These are phyloP conservation scores for Ophiocordyceps robertsii DNA, from an alignment of 2,329 filamentous ascomycete species.

Conservation along the genomic window DNA sequence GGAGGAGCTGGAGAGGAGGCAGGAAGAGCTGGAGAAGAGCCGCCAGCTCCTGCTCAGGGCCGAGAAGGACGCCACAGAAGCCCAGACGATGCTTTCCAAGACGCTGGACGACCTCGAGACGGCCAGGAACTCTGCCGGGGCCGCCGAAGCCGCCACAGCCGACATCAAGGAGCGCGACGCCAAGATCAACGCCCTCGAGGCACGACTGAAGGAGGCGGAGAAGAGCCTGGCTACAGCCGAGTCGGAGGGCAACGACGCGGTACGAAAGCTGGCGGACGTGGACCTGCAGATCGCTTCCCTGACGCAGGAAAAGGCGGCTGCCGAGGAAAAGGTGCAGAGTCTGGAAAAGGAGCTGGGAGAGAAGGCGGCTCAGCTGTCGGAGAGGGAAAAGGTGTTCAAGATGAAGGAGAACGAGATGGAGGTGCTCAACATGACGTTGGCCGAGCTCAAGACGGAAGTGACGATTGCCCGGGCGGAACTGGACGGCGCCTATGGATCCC, in stretches of 20 bases:
- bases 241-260: conserved; percentile 23
- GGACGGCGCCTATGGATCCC: conserved; percentile 46
- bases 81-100: conserved; percentile 35
- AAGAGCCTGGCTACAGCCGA: conserved; percentile 17
- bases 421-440: conserved; percentile 34
- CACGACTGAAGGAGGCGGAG: conserved; percentile 4
- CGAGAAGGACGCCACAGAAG: conserved; percentile 22
- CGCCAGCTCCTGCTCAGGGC: conserved; percentile 20
- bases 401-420: conserved; percentile 38
- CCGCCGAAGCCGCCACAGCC: conserved; percentile 10
- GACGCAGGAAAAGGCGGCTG: conserved; percentile 10
- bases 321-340: conserved; percentile 13
- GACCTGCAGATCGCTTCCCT: conserved; percentile 18
- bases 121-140: conserved; percentile 11
- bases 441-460: conserved; percentile 48
- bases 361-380: conserved; percentile 5
- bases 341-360: conserved; percentile 13
- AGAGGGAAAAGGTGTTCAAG: conserved; percentile 29
- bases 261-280: conserved; percentile 16
- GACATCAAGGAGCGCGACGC: conserved; percentile 21
- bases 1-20: conserved; percentile 39
- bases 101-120: conserved; percentile 34
- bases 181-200: conserved; percentile 25
- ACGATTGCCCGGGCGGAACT: conserved; percentile 48
- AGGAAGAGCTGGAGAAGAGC: conserved; percentile 39